phyloP scores from a whole-genome alignment of 2,329 filamentous ascomycete species.

The Penicillium sumatraense region DNA sequence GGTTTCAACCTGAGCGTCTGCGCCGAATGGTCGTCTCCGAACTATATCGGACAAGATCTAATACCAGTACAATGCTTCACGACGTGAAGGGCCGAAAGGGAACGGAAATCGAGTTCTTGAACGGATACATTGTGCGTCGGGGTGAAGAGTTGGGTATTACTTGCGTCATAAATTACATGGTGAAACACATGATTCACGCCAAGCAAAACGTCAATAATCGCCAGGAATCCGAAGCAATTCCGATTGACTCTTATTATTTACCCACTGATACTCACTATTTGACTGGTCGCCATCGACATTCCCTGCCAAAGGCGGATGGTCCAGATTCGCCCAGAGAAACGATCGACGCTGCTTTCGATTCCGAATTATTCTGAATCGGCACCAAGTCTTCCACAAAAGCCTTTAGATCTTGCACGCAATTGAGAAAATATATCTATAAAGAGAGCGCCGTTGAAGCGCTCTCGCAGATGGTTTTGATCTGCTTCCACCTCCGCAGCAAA shows the following conservation, averaged over 20 bases:
- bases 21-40: constrained; percentile 62
- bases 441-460: constrained; percentile 28
- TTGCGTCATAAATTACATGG: constrained; percentile 72
- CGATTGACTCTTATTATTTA: constrained; percentile 25
- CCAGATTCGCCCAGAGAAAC: not conserved
- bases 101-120: constrained; percentile 83
- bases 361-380: not conserved
- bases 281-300: not conserved
- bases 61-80: constrained; percentile 68
- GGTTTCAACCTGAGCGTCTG: constrained; percentile 66
- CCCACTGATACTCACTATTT: constrained; percentile 10
- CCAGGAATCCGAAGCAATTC: constrained; percentile 37
- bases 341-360: not conserved
- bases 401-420: not conserved
- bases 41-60: not conserved
- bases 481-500: constrained; percentile 43
- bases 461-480: constrained; percentile 42
- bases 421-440: constrained; percentile 15
- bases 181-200: constrained; percentile 73
- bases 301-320: not conserved
- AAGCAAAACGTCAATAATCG: constrained; percentile 58
- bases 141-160: constrained; percentile 75
- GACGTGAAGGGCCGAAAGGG: constrained; percentile 64
- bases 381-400: not conserved
- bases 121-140: constrained; percentile 80